phyloP scores from a whole-genome alignment of 805 yeast genomes.

The Candida cerambycidarum region DNA sequence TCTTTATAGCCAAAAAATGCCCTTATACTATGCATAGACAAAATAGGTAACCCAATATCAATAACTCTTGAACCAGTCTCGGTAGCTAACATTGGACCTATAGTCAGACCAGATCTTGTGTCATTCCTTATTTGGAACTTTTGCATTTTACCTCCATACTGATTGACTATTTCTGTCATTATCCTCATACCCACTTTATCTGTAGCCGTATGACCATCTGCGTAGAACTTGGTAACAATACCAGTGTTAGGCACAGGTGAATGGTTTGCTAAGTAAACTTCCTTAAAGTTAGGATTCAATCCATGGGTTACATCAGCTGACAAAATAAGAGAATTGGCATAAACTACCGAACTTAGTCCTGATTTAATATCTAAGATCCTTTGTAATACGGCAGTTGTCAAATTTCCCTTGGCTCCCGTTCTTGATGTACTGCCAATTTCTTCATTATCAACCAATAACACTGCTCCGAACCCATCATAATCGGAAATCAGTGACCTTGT shows the following conservation, averaged over 20 bases:
- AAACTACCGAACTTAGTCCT: slow-evolving; percentile 12
- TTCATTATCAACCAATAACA: slow-evolving; percentile 40
- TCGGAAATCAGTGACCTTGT: slow-evolving; percentile 15
- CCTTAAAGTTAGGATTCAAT: slow-evolving; percentile 40
- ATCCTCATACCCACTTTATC: slow-evolving; percentile 32
- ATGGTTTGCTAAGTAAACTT: slow-evolving; percentile 31
- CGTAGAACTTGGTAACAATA: slow-evolving; percentile 35
- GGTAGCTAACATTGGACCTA: slow-evolving; percentile 40
- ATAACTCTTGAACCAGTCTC: slow-evolving; percentile 37
- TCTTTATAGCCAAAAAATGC: slow-evolving; percentile 40
- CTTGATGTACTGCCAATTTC: slow-evolving; percentile 42
- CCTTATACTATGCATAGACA: slow-evolving; percentile 44
- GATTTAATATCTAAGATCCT: slow-evolving; percentile 11
- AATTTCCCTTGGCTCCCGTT: slow-evolving; percentile 40
- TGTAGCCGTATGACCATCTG: slow-evolving; percentile 38
- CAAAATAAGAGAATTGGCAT: slow-evolving; percentile 33
- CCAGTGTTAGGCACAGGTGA: slow-evolving; percentile 41
- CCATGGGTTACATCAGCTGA: slow-evolving; percentile 48
- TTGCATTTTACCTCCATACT: slow-evolving; percentile 29
- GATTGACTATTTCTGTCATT: slow-evolving; percentile 23
- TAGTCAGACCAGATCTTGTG: slow-evolving; percentile 42
- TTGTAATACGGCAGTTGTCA: slow-evolving; percentile 18
- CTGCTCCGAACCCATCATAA: slow-evolving; percentile 30
- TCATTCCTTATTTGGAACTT: slow-evolving; percentile 42
- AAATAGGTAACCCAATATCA: slow-evolving; percentile 43